phyloP scores from a whole-genome alignment of 768 basidiomycete genomes.

The Rubroboletus satanas region DNA sequence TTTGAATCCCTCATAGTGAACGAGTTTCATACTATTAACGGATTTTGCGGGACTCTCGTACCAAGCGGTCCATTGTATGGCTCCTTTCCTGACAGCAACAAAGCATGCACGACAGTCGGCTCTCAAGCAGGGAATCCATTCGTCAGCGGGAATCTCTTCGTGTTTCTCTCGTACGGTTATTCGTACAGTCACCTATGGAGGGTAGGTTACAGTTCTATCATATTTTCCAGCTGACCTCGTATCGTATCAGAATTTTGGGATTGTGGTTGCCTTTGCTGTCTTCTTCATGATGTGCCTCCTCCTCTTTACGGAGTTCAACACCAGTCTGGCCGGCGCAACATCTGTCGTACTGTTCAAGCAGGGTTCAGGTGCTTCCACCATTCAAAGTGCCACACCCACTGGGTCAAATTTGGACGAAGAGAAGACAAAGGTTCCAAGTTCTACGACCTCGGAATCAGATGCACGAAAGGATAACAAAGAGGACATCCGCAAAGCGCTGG shows the following conservation, averaged over 20 bases:
- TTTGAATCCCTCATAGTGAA: constrained; percentile 77
- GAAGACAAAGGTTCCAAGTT: constrained; percentile 19
- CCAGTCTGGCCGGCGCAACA: constrained; percentile 31
- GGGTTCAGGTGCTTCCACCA: constrained; percentile 35
- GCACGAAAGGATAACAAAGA: constrained; percentile 8
- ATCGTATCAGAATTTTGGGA: constrained; percentile 56
- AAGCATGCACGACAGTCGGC: constrained; percentile 74
- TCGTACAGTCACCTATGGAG: constrained; percentile 47
- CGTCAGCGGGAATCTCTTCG: constrained; percentile 61
- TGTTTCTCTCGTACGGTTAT: constrained; percentile 42
- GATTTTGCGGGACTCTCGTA: constrained; percentile 54
- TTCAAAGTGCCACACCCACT: neutral
- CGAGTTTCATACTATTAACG: constrained; percentile 73
- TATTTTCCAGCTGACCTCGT: neutral
- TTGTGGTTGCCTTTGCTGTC: constrained; percentile 60
- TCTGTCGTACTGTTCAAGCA: constrained; percentile 65
- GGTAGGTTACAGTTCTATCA: constrained; percentile 22
- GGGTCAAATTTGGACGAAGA: constrained; percentile 29
- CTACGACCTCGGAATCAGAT: constrained; percentile 6
- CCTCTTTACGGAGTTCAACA: constrained; percentile 55
- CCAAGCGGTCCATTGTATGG: constrained; percentile 64
- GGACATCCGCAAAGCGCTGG: constrained; percentile 32
- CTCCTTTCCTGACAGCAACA: constrained; percentile 52
- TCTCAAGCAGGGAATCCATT: constrained; percentile 52
- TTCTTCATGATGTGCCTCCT: constrained; percentile 56